phyloP scores from a whole-genome alignment of 805 yeast genomes.

The Cyberlindnera mississippiensis region DNA sequence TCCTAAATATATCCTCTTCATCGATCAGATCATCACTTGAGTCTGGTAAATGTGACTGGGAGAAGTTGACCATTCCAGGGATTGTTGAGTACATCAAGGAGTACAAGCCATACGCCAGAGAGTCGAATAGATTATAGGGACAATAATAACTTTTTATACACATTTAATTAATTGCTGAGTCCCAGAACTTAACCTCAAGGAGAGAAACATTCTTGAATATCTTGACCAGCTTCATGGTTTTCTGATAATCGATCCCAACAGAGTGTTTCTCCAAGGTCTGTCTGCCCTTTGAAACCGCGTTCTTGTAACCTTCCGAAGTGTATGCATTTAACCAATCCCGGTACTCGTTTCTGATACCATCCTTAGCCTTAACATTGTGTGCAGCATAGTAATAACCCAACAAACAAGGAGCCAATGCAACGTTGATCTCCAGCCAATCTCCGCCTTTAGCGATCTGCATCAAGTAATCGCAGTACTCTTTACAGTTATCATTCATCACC shows the following conservation, averaged over 20 bases:
- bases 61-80: slow-evolving; percentile 9
- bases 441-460: slow-evolving; percentile 46
- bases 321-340: slow-evolving; percentile 62
- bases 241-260: slow-evolving; percentile 36
- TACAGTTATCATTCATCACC: slow-evolving; percentile 51
- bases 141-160: too few relatives aligned
- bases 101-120: slow-evolving; percentile 5
- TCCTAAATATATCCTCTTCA: slow-evolving; percentile 41
- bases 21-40: slow-evolving; percentile 29
- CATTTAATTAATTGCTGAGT: slow-evolving; percentile 31
- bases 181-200: slow-evolving; percentile 71
- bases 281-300: slow-evolving; percentile 50
- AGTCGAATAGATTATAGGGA: not conserved
- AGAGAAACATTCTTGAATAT: slow-evolving; percentile 57
- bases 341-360: slow-evolving; percentile 28
- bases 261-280: slow-evolving; percentile 43
- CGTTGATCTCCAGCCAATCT: slow-evolving; percentile 61
- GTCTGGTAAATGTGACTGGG: slow-evolving; percentile 4
- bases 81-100: slow-evolving; percentile 17
- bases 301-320: slow-evolving; percentile 50
- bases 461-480: slow-evolving; percentile 58
- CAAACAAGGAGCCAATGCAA: slow-evolving; percentile 72
- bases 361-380: slow-evolving; percentile 29
- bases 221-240: slow-evolving; percentile 47
- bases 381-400: slow-evolving; percentile 61